Evolutionary conservation across 768 basidiomycete species (phyloP), one percentile per base, ranked within the genome.

Genomic region (Kwoniella shandongensis): DNA sequence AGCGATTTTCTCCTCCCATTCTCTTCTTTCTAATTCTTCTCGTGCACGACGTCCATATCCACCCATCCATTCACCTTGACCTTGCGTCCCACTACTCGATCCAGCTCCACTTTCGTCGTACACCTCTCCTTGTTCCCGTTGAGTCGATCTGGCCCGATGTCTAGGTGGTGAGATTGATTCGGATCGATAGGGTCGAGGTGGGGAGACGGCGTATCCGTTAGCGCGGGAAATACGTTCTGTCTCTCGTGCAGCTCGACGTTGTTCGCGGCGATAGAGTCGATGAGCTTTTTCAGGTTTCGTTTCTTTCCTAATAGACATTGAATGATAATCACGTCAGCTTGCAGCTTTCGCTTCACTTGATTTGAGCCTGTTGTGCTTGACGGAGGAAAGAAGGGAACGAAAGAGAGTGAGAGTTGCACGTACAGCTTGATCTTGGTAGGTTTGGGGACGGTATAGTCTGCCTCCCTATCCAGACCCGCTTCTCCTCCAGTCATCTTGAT

Each of bases 61-160:
- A 5, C 65, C 59, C 61, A 59, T 88, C 63, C 89, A 78, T 35
- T 78, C 80, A 23, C 53, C 54, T n/a, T n/a, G n/a, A n/a, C n/a
- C n/a, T n/a, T n/a, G n/a, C n/a, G n/a, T 13, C 18, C 15, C 15
- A 39, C 44, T 18, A 25, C 23, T 7, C 18, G 82, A 38, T 89
- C 46, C 25, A 26, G 29, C 36, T 29, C 57, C 25, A 35, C 57
- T 15, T 32, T 26, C 48, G 17, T 39, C 59, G 17, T 48, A 29
- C 23, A 57, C 64, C n/a, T 61, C 53, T 27, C 59, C 47, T 26
- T 40, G 50, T 23, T 48, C 40, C 1, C 7, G 29, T 23, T 18
- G 15, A n/a, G n/a, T 29, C 7, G 45, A 11, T 22, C 44, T 47
- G 8, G 57, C n/a, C 2, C 55, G 59, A n/a, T 66, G 54, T 4